Conservation (phyloP, 441 rosid species). For the Brassica hybrid region DNA sequence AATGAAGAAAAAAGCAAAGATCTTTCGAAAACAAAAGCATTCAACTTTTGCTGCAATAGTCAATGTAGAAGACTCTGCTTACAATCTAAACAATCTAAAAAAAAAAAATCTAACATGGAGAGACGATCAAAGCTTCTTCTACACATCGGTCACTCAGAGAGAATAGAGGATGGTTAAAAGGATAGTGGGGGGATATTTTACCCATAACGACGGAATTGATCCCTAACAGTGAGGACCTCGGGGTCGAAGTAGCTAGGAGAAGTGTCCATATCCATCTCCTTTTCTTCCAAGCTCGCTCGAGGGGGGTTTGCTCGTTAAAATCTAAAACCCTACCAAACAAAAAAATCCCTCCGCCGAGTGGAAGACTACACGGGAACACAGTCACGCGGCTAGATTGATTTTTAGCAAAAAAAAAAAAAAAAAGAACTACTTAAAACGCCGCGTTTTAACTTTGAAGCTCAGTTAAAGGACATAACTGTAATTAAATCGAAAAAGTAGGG, state of each 20-base stretch:
- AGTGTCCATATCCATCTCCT: conserved; percentile 70
- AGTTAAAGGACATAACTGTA: not conserved
- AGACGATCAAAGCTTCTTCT: conserved; percentile 5
- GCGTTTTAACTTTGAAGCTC: conserved; percentile 21
- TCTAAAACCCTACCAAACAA: conserved; percentile 26
- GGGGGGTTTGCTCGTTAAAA: conserved; percentile 9
- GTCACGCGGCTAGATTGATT: conserved; percentile 8
- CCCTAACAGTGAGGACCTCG: conserved; percentile 66
- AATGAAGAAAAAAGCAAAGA: not conserved
- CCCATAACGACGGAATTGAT: conserved; percentile 92
- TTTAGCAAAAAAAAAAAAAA: not conserved
- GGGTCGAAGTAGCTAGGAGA: conserved; percentile 78
- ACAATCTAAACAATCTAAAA: conserved; percentile 2
- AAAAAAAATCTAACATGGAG: not conserved
- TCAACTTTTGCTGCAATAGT: conserved; percentile 17
- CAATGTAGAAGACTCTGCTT: conserved; percentile 5
- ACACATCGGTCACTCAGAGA: conserved; percentile 10
- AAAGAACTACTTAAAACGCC: conserved; percentile 10
- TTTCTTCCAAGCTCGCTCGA: conserved; percentile 7
- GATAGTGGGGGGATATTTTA: conserved; percentile 28
- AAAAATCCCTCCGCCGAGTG: conserved; percentile 24
- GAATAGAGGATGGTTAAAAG: conserved; percentile 4
- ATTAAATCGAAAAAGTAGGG: not conserved
- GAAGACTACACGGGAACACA: not conserved
- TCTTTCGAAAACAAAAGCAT: not conserved